Conservation (phyloP, 257 asterid genomes). For the Thymus quinquecostatus region DNA sequence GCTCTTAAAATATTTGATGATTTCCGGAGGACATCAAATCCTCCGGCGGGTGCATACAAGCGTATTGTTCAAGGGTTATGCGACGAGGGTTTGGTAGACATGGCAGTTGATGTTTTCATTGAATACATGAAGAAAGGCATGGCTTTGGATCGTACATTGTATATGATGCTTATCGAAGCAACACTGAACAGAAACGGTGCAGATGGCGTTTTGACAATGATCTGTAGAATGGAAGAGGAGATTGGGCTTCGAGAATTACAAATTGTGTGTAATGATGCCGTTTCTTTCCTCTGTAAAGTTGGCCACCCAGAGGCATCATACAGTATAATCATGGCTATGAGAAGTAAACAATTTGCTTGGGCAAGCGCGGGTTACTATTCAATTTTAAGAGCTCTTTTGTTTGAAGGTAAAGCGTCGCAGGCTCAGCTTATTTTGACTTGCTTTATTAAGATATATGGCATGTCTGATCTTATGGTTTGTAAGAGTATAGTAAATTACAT, state of each 20-base stretch:
- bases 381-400: conserved; percentile 54
- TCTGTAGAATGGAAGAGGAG: conserved; percentile 51
- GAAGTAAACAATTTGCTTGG: conserved; percentile 42
- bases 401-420: conserved; percentile 45
- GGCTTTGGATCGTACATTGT: conserved; percentile 47
- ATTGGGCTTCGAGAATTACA: conserved; percentile 39
- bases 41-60: conserved; percentile 60
- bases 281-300: conserved; percentile 53
- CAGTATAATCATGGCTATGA: conserved; percentile 45
- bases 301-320: conserved; percentile 56
- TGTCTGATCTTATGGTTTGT: conserved; percentile 49
- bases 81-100: conserved; percentile 53
- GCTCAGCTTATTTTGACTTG: conserved; percentile 53
- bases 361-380: conserved; percentile 48
- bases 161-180: conserved; percentile 49
- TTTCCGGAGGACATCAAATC: conserved; percentile 45
- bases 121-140: conserved; percentile 51
- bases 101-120: conserved; percentile 57
- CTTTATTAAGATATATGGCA: conserved; percentile 62
- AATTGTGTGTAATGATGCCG: conserved; percentile 43
- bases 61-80: conserved; percentile 65
- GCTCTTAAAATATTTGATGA: conserved; percentile 75
- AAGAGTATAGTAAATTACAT: conserved; percentile 48
- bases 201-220: conserved; percentile 49
- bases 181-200: conserved; percentile 44